Percentiles rank a stretch among this genome's conserved stretches.
phyloP scores from a whole-genome alignment of 306 rosid genomes.

The Arachis hypogaea region DNA sequence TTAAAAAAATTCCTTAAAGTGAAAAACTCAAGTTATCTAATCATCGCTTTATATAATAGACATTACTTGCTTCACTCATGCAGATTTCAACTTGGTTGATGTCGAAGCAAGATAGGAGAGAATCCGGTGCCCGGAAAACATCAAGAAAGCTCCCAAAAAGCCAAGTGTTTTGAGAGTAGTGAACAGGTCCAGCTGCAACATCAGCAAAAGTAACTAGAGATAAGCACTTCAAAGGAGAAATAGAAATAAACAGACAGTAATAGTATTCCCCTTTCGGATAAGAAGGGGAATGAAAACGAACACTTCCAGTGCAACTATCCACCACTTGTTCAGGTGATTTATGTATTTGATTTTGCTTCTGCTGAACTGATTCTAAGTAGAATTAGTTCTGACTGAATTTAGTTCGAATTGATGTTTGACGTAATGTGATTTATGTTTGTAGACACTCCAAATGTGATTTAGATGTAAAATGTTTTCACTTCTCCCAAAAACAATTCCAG shows the following conservation, averaged over 20 bases:
- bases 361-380: too few species aligned
- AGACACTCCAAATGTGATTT: too few species aligned
- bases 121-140: conserved; percentile 84
- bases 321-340: conserved; percentile 19
- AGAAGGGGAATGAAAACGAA: conserved; percentile 8
- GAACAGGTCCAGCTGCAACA: conserved; percentile 88
- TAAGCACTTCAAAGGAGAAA: not conserved
- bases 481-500: too few species aligned
- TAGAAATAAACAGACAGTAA: conserved; percentile 17
- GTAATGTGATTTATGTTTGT: too few species aligned
- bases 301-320: not conserved
- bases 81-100: conserved; percentile 90
- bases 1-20: conserved; percentile 17
- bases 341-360: too few species aligned
- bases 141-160: conserved; percentile 69
- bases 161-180: conserved; percentile 83
- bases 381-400: too few species aligned
- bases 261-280: conserved; percentile 11
- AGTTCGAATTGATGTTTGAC: too few species aligned
- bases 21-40: conserved; percentile 25
- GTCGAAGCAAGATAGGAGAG: conserved; percentile 85
- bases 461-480: too few species aligned
- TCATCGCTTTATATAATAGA: conserved; percentile 38
- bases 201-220: conserved; percentile 17
- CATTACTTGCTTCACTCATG: conserved; percentile 54